Percentiles rank a stretch among this genome's conserved stretches.
phyloP scores from a whole-genome alignment of 2,329 filamentous ascomycete genomes.

The Pestalotiopsis sp. region DNA sequence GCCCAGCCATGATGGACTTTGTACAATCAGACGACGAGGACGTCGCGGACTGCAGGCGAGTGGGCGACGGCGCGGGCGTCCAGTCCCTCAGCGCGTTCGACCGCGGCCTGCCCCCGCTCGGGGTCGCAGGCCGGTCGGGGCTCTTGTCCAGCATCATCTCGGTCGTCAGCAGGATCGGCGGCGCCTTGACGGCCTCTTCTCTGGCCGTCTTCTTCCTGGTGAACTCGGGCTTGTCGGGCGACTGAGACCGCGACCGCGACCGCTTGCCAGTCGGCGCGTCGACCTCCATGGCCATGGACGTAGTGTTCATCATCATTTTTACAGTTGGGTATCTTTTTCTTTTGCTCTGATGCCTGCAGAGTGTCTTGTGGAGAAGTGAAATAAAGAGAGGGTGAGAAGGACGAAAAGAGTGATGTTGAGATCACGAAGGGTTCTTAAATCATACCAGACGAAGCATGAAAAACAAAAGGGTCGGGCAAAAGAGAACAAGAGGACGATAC shows the following conservation, averaged over 20 bases:
- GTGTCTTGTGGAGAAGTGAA: neutral
- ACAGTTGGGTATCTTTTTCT: no score
- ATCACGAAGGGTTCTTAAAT: neutral
- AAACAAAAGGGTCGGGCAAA: neutral
- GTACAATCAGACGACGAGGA: neutral
- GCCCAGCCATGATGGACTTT: constrained; percentile 7
- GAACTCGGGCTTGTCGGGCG: constrained; percentile 5
- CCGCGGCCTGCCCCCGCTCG: constrained; percentile 6
- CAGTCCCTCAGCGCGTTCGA: constrained; percentile 7
- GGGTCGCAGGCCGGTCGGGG: constrained; percentile 5
- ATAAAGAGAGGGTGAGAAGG: neutral
- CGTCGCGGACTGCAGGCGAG: neutral
- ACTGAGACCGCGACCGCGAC: neutral
- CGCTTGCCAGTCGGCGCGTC: constrained; percentile 9
- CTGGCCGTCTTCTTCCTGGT: constrained; percentile 11
- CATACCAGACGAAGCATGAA: neutral
- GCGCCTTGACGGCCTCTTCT: constrained; percentile 7
- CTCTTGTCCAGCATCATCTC: constrained; percentile 12
- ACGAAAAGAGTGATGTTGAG: constrained; percentile 7
- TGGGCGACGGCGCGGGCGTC: neutral
- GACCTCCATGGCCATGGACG: constrained; percentile 4
- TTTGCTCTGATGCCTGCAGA: constrained; percentile 5
- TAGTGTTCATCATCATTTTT: neutral
- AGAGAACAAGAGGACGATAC: neutral
- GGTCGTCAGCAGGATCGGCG: constrained; percentile 4